A percentile compares a stretch with the other conserved stretches of the same genome.
phyloP scores from a whole-genome alignment of 2,329 filamentous ascomycete species.

The Lecanicillium sp. region DNA sequence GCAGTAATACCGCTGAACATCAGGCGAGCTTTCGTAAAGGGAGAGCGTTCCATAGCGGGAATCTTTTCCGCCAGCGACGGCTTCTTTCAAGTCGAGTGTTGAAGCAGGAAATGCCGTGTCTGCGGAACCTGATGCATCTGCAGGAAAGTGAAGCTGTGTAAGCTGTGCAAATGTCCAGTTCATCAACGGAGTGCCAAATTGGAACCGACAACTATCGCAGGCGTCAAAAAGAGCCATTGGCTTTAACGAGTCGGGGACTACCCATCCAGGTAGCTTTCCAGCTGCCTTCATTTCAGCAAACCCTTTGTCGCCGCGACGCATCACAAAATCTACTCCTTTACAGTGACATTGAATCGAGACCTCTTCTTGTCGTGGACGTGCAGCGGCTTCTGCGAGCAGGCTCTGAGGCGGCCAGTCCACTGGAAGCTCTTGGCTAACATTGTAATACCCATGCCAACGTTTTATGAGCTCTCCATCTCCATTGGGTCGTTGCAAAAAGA shows the following conservation, averaged over 20 bases:
- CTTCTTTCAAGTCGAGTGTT: constrained; percentile 20
- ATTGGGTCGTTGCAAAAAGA: constrained; percentile 33
- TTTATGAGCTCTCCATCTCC: constrained; percentile 16
- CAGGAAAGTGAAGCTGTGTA: constrained; percentile 26
- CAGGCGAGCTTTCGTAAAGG: constrained; percentile 33
- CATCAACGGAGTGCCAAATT: constrained; percentile 31
- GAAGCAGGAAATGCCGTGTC: constrained; percentile 8
- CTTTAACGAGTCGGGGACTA: constrained; percentile 35
- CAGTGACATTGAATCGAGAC: constrained; percentile 37
- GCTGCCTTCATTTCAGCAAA: constrained; percentile 18
- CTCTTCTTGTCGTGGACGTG: constrained; percentile 11
- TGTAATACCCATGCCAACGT: constrained; percentile 17
- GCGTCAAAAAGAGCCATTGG: constrained; percentile 29
- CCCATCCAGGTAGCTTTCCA: constrained; percentile 28
- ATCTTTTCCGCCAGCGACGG: constrained; percentile 23
- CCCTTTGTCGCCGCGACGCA: constrained; percentile 23
- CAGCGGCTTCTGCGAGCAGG: constrained; percentile 10
- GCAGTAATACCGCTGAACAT: constrained; percentile 40
- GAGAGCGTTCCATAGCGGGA: constrained; percentile 32
- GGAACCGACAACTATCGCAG: constrained; percentile 38
- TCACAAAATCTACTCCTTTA: constrained; percentile 32
- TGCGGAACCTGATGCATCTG: neutral
- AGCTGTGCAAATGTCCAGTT: constrained; percentile 36
- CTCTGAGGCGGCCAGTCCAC: constrained; percentile 19
- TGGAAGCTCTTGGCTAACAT: constrained; percentile 19